Evolutionary conservation across 1,139 yeast species (phyloP), one percentile per base, ranked within the genome.

Genomic region (Arxiozyma slooffiae): DNA sequence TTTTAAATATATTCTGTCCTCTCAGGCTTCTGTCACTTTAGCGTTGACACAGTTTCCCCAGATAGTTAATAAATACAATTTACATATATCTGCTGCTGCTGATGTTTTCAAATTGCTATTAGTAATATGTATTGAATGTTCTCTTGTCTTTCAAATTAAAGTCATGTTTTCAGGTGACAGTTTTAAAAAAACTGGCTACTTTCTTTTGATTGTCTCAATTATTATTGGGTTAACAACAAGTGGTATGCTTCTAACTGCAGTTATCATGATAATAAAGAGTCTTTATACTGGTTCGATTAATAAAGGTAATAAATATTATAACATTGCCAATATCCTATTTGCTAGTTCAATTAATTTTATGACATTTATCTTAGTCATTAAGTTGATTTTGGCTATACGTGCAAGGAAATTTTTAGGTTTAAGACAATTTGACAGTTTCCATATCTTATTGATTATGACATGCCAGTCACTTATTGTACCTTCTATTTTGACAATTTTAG

Each of bases 391-490:
- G 50, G 95, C 96, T 0, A 77, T 87, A 36, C 74, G 80, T 54
- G 76, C 85, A 2, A 78, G 97, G 64, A 74, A 89, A 52, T 77
- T 71, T 55, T 68, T 89, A 51, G 98, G 98, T 0, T 70, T 88
- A 52, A 80, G 76, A 58, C 95, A 87, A 62, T 88, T 90, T 62
- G 90, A 84, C 55, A 80, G 85, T 38, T 78, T 86, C 64, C 96
- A 88, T 65, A 80, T 89, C 38, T 69, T 92, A 44, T 70, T 87
- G 53, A 84, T 89, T 52, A 85, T 86, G 89, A 72, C 85, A 1
- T 71, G 80, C n/a, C 97, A 92, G 65, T 82, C 96, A 0, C 76
- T 89, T 75, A 66, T 88, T 16, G 70, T 86, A 22, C 97, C 97
- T 2, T 78, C 94, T 0, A 67, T 84, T 4, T 61, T 92, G 48